These are phyloP conservation scores for Closterium sp. DNA, from an alignment of 139 green algal genomes.

Conservation along the genomic window DNA sequence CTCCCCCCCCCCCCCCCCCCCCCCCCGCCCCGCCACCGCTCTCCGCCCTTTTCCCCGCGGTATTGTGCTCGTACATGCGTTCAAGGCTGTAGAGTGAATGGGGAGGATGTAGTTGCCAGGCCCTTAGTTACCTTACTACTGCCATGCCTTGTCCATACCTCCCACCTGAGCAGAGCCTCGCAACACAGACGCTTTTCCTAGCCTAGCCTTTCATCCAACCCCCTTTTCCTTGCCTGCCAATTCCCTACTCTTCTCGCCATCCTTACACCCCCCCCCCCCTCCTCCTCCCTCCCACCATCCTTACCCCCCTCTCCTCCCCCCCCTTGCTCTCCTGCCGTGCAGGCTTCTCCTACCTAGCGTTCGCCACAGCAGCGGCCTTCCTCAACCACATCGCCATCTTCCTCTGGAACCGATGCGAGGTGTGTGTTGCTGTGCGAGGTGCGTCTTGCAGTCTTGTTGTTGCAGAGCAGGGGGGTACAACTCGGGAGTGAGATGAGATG, in stretches of 20 bases:
- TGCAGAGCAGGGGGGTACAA: too few species aligned
- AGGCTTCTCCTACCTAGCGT: constrained; percentile 1
- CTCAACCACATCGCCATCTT: background rate
- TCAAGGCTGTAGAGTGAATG: background rate
- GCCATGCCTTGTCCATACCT: background rate
- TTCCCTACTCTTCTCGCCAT: background rate
- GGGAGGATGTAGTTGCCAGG: background rate
- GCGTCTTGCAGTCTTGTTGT: too few species aligned
- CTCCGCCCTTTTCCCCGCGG: background rate
- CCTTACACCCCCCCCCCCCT: background rate
- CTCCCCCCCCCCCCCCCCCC: background rate
- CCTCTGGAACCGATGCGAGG: background rate
- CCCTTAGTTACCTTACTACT: background rate
- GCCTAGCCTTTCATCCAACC: background rate
- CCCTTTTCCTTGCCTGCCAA: background rate
- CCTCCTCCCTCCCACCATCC: background rate
- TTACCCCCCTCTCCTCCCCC: background rate
- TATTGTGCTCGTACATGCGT: background rate
- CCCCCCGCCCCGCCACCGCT: too few species aligned
- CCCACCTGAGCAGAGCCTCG: too few species aligned
- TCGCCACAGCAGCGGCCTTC: background rate
- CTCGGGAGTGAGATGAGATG: too few species aligned
- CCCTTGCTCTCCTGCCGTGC: background rate
- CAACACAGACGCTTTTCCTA: too few species aligned
- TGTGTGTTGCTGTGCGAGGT: background rate